These are phyloP conservation scores for Xylaria cubensis DNA, from an alignment of 495 filamentous ascomycete species.

Conservation along the genomic window DNA sequence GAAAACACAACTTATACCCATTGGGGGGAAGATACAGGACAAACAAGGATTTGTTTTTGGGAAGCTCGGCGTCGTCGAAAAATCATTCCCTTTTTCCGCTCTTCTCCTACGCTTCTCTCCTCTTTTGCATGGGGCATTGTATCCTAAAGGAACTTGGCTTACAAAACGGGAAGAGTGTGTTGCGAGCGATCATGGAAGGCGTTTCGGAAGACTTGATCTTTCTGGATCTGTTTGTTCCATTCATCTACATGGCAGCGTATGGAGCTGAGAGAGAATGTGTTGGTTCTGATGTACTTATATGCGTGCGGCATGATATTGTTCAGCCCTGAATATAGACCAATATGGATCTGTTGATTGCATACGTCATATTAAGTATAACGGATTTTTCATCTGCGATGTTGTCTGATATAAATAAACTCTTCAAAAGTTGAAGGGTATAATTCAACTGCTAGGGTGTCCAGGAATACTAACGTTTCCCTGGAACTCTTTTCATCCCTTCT, in stretches of 20 bases:
- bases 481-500: neutral
- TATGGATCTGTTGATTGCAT: neutral
- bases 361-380: neutral
- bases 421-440: neutral
- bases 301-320: neutral
- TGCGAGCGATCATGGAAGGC: neutral
- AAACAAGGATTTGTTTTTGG: neutral
- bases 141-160: neutral
- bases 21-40: neutral
- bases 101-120: neutral
- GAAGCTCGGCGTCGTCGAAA: neutral
- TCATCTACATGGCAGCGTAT: neutral
- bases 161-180: constrained; percentile 7
- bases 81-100: neutral
- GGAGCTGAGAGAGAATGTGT: neutral
- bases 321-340: neutral
- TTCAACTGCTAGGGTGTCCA: neutral
- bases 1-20: constrained; percentile 9
- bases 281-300: constrained; percentile 15
- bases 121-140: neutral
- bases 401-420: neutral
- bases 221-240: constrained; percentile 2
- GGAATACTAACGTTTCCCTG: neutral
- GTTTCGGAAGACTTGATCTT: constrained; percentile 7
- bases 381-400: neutral